A percentile compares a stretch with the other conserved stretches of the same genome.
phyloP scores from a whole-genome alignment of 2,329 filamentous ascomycete species.

The Stachybotrys chlorohalonatus region DNA sequence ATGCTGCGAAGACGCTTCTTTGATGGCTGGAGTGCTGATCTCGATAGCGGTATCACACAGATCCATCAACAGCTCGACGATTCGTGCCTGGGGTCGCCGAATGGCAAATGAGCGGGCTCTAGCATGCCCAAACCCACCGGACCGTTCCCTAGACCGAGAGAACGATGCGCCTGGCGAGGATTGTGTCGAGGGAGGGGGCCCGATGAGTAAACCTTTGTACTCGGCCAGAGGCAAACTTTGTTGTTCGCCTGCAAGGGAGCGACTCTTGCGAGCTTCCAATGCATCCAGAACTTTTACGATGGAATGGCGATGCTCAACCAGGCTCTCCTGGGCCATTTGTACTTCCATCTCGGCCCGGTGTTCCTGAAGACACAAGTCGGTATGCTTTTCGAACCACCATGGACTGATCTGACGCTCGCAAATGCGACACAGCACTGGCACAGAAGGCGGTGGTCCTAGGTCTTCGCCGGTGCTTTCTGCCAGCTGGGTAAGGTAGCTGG shows the following conservation, averaged over 20 bases:
- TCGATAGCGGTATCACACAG: conserved; percentile 93
- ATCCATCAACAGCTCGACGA: conserved; percentile 90
- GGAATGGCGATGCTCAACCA: conserved; percentile 85
- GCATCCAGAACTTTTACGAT: conserved; percentile 95
- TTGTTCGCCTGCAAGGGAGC: conserved; percentile 48
- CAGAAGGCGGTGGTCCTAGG: conserved; percentile 67
- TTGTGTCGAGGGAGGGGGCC: conserved; percentile 61
- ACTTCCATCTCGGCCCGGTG: conserved; percentile 97
- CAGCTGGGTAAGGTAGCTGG: conserved; percentile 82
- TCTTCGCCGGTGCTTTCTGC: conserved; percentile 76
- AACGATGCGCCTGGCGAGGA: conserved; percentile 66
- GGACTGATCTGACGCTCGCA: conserved; percentile 95
- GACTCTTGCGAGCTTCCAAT: conserved; percentile 68
- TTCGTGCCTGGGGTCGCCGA: conserved; percentile 78
- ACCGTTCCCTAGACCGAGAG: conserved; percentile 62
- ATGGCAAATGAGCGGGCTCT: conserved; percentile 85
- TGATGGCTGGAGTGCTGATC: conserved; percentile 88
- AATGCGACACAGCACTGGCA: conserved; percentile 88
- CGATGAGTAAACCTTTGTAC: conserved; percentile 83
- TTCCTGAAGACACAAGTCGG: conserved; percentile 89
- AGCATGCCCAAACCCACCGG: conserved; percentile 68
- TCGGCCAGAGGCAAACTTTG: conserved; percentile 53
- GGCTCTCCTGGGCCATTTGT: conserved; percentile 84
- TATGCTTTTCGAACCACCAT: conserved; percentile 99
- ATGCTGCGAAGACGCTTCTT: conserved; percentile 60